phyloP scores from a whole-genome alignment of 2,329 filamentous ascomycete genomes.

The Sclerotinia sclerotiorum region DNA sequence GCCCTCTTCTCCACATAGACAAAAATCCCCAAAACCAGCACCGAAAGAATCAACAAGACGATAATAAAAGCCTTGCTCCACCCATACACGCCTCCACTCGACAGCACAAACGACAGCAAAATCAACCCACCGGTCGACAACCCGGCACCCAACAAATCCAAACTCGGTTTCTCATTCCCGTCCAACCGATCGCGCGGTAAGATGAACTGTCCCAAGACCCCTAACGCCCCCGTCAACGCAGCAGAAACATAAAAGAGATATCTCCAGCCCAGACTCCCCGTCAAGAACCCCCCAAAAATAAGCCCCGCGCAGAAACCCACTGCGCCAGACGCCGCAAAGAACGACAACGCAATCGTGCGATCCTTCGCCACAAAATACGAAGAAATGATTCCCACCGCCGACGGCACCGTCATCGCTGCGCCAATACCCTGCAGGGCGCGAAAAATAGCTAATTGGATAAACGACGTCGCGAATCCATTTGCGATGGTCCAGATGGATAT shows the following conservation, averaged over 20 bases:
- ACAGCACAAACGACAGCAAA: slow-evolving; percentile 47
- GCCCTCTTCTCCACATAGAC: slow-evolving; percentile 46
- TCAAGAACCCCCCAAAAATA: slow-evolving; percentile 44
- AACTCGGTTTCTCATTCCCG: slow-evolving; percentile 40
- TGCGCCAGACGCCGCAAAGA: slow-evolving; percentile 44
- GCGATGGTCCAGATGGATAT: slow-evolving; percentile 42
- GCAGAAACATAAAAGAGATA: slow-evolving; percentile 44
- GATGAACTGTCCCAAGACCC: slow-evolving; percentile 40
- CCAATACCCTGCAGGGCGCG: slow-evolving; percentile 50
- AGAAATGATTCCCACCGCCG: slow-evolving; percentile 48
- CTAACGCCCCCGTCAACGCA: slow-evolving; percentile 40
- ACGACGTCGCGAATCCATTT: slow-evolving; percentile 45
- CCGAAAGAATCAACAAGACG: slow-evolving; percentile 43
- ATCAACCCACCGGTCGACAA: slow-evolving; percentile 47
- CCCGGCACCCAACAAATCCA: slow-evolving; percentile 46
- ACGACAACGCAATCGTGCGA: slow-evolving; percentile 43
- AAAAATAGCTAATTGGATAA: slow-evolving; percentile 45
- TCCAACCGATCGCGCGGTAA: slow-evolving; percentile 44
- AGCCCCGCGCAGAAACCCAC: slow-evolving; percentile 45
- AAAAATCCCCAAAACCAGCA: slow-evolving; percentile 44
- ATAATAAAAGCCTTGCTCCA: slow-evolving; percentile 49
- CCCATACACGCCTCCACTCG: slow-evolving; percentile 48
- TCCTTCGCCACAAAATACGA: slow-evolving; percentile 45
- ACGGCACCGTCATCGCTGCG: slow-evolving; percentile 49
- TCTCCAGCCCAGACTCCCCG: slow-evolving; percentile 44